A percentile compares a stretch with the other conserved stretches of the same genome.
Evolutionary conservation across 2,329 filamentous ascomycete genomes (phyloP).

Genomic region (Trichophyton benhamiae): DNA sequence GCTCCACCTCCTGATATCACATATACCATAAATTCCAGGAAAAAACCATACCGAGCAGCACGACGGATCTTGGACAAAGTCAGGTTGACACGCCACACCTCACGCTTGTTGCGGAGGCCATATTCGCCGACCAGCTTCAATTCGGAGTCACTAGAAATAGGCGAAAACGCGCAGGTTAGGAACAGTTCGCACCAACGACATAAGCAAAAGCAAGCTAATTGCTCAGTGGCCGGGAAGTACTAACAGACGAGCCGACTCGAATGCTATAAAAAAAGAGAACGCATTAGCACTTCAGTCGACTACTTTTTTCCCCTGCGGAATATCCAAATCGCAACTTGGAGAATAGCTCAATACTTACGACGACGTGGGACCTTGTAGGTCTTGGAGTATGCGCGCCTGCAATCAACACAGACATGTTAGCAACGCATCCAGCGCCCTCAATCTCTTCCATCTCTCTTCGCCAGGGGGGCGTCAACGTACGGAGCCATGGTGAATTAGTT

Average conservation of each 20-base stretch:
- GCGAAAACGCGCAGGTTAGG: constrained; percentile 51
- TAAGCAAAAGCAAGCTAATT: constrained; percentile 92
- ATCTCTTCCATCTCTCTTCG: background rate
- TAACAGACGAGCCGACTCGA: constrained; percentile 99
- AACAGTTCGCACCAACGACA: constrained; percentile 59
- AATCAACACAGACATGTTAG: constrained; percentile 19
- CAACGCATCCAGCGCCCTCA: background rate
- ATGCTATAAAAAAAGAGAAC: constrained; percentile 42
- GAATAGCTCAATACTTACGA: constrained; percentile 38
- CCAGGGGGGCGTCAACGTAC: constrained; percentile 18
- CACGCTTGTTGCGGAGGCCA: constrained; percentile 99
- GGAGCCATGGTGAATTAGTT: constrained; percentile 34
- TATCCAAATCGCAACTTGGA: background rate
- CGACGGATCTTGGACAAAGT: constrained; percentile 99
- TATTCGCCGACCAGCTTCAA: constrained; percentile 99
- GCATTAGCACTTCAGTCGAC: constrained; percentile 27
- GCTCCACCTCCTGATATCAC: background rate
- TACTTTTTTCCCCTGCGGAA: background rate
- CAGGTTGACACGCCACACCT: constrained; percentile 99
- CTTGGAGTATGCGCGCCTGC: constrained; percentile 76
- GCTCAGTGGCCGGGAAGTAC: constrained; percentile 90
- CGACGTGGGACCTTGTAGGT: constrained; percentile 97
- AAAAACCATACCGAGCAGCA: constrained; percentile 78
- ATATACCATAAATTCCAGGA: background rate
- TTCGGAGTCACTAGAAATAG: constrained; percentile 74